These are phyloP conservation scores for Curvularia sp. DNA, from an alignment of 2,329 filamentous ascomycete species.

Conservation along the genomic window DNA sequence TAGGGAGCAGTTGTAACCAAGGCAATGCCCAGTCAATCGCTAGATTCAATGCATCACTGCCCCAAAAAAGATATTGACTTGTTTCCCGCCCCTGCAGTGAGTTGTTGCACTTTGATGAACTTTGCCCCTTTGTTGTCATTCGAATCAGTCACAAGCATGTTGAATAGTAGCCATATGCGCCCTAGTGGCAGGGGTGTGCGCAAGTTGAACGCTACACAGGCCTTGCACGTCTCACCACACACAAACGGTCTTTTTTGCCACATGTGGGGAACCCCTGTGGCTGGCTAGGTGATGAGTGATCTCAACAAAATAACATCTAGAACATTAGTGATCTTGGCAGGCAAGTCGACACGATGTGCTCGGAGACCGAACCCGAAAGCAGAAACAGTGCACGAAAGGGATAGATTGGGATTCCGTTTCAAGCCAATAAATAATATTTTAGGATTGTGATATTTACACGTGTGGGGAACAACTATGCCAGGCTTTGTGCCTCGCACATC, in stretches of 20 bases:
- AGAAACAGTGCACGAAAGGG: background rate
- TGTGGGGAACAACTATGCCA: slow-evolving; percentile 26
- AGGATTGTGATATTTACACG: background rate
- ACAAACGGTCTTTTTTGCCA: background rate
- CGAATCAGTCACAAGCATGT: background rate
- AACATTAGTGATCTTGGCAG: background rate
- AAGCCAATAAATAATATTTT: background rate
- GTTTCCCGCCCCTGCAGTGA: background rate
- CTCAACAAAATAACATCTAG: background rate
- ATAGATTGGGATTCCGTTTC: background rate
- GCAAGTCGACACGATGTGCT: background rate
- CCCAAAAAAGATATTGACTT: background rate
- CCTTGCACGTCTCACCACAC: background rate
- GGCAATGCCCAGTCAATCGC: background rate
- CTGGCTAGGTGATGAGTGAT: background rate
- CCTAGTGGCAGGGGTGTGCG: background rate
- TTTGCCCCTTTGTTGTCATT: background rate
- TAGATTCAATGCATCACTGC: background rate
- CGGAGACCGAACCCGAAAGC: background rate
- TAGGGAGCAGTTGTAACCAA: background rate
- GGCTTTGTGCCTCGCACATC: slow-evolving; percentile 51
- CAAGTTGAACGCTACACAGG: background rate
- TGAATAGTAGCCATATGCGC: background rate
- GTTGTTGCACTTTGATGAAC: background rate
- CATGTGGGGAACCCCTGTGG: background rate